Evolutionary conservation across 352 stramenopile genomes (phyloP), one percentile per base, ranked within the genome.

Genomic region (Peronospora destructor): DNA sequence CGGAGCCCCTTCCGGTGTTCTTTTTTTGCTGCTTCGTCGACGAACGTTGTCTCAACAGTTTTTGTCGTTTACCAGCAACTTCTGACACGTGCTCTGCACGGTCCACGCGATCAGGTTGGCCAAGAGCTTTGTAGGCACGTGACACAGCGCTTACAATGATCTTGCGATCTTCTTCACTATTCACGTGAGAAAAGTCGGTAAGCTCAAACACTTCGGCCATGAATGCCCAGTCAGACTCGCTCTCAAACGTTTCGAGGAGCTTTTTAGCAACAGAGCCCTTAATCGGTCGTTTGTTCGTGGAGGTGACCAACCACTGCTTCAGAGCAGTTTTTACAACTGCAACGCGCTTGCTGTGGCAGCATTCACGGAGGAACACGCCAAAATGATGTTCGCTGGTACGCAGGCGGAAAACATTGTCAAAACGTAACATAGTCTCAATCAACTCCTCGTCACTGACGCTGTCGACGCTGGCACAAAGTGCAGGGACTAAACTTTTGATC

Each of bases 361-460:
- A 77, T 48, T 76, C 59, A 47, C 66, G 60, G 29, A 82, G 37
- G 29, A 78, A 76, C 32, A 67, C 40, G 14, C 55, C 47, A 16
- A 73, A 67, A 57, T 65, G 56, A 16, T 67, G 64, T 30, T 61
- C 55, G 38, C 64, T 77, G 17, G 61, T 62, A 34, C 47, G 56
- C 28, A 73, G 42, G 16, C 43, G 37, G 42, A 83, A 79, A 6
- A 73, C 49, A 6, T 32, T 30, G 12, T 71, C 62, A 19, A 70
- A 71, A 3, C 56, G 49, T 8, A 26, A 40, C 34, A 79, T 43
- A 1, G 49, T 58, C 28, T 56, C 21, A 49, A 70, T 60, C 36
- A 83, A 64, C 10, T 61, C 40, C 6, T 73, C 58, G 29, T 83
- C 71, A 8, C 42, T 50, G n/a, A 83, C 32, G 10, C 23, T 59